Evolutionary conservation across 2,329 filamentous ascomycete genomes (phyloP), one percentile per base, ranked within the genome.

Genomic region (Purpureocillium lavendulum): DNA sequence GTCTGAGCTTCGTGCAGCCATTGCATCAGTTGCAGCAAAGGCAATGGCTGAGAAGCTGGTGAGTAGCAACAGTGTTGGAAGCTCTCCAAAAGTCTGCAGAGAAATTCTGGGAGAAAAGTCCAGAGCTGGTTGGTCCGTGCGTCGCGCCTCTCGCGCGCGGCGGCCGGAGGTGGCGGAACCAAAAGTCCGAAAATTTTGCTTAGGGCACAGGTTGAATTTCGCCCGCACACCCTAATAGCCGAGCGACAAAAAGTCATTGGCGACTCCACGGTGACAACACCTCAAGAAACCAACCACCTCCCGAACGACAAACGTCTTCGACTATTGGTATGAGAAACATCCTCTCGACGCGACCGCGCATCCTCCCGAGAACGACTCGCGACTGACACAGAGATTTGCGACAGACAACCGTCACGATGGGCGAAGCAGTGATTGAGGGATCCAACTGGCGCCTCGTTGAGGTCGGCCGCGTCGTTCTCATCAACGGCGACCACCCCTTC

Each of bases 371-470:
- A 39, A 40, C 35, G 40, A 45, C 41, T 44, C 43, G 43, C 49
- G 43, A 51, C 47, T 51, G 45, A 47, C 40, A n/a, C 21, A 26
- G 21, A 33, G 35, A 33, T 37, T 28, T 32, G 41, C 46, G 44
- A 40, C 62, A 80, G 72, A 73, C 70, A 67, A 70, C 66, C 69
- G 70, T 70, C 75, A 82, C 70, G 79, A 87, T 87, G 84, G 81
- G 82, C 72, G 82, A 87, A 75, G 81, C 84, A 72, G 73, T 82
- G 63, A 82, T 89, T 71, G 82, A 82, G 73, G 73, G 80, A 68
- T 84, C 84, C 65, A 77, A 81, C 69, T 94, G 88, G 88, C 89
- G 89, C 77, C 79, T 88, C 71, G 89, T 98, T 69, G 89, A 98
- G 83, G 87, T 96, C 70, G 92, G 92, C 82, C 88, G 92, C 67